phyloP scores from a whole-genome alignment of 2,329 filamentous ascomycete genomes.

The Fusarium euwallaceae region DNA sequence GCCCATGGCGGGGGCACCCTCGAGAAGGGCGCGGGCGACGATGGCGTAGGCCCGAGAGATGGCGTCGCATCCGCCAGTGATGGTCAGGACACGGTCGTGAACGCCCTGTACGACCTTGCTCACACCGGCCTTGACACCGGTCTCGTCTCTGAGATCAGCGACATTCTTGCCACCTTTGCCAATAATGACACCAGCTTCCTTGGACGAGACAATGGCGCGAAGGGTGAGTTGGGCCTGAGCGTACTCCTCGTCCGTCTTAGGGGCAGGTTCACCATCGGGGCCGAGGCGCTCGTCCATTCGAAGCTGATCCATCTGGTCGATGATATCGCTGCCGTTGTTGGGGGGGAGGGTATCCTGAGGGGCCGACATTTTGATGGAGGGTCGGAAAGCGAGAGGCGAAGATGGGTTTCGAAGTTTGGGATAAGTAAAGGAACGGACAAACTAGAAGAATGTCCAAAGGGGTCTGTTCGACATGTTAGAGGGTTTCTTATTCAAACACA shows the following conservation, averaged over 20 bases:
- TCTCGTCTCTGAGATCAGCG: constrained; percentile 95
- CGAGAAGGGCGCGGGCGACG: constrained; percentile 90
- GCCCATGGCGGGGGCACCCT: constrained; percentile 93
- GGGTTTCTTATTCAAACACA: neutral
- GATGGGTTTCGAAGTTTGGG: constrained; percentile 25
- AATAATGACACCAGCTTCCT: constrained; percentile 99
- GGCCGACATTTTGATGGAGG: constrained; percentile 67
- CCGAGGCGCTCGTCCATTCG: constrained; percentile 76
- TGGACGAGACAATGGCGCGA: constrained; percentile 97
- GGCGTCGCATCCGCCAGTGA: constrained; percentile 89
- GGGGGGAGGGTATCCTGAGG: constrained; percentile 67
- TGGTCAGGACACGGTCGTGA: constrained; percentile 95
- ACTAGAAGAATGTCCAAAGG: constrained; percentile 14
- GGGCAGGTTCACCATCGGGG: constrained; percentile 81
- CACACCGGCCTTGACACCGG: constrained; percentile 96
- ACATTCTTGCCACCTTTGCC: constrained; percentile 99
- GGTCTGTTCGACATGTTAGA: constrained; percentile 23
- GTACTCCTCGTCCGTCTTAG: constrained; percentile 97
- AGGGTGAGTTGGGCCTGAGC: constrained; percentile 92
- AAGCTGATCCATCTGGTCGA: constrained; percentile 74
- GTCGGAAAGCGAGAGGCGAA: constrained; percentile 31
- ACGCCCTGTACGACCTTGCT: constrained; percentile 99
- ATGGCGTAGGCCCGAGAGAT: constrained; percentile 94
- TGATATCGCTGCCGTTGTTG: constrained; percentile 73
- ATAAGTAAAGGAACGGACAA: constrained; percentile 20